These are phyloP conservation scores for Hirsutella minnesotensis DNA, from an alignment of 2,329 filamentous ascomycete genomes.

Conservation along the genomic window DNA sequence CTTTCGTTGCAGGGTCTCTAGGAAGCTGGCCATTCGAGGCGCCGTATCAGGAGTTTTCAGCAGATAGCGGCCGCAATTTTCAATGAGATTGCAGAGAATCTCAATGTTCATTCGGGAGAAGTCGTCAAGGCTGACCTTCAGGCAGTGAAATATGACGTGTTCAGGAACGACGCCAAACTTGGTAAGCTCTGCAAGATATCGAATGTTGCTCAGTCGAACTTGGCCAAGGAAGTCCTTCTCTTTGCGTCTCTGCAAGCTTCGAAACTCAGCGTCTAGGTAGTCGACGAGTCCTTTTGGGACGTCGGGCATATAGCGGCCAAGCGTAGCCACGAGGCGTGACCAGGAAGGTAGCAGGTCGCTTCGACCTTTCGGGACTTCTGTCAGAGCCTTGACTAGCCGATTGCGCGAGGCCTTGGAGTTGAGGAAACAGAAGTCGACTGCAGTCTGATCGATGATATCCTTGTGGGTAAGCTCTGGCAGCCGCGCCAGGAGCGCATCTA, in stretches of 20 bases:
- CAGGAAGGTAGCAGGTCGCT: constrained; percentile 85
- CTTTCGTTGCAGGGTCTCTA: constrained; percentile 91
- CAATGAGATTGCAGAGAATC: constrained; percentile 89
- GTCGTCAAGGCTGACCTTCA: constrained; percentile 94
- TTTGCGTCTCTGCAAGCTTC: constrained; percentile 90
- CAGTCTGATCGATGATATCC: constrained; percentile 81
- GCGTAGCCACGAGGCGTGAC: constrained; percentile 82
- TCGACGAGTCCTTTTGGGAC: constrained; percentile 84
- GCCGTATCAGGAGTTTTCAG: constrained; percentile 86
- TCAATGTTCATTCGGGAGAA: constrained; percentile 99
- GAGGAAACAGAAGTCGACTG: constrained; percentile 93
- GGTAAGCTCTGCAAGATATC: constrained; percentile 94
- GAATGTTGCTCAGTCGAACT: constrained; percentile 84
- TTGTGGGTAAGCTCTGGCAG: constrained; percentile 89
- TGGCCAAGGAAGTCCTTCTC: constrained; percentile 96
- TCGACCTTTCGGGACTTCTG: constrained; percentile 88
- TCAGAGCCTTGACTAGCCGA: constrained; percentile 80
- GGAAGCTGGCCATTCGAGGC: constrained; percentile 83
- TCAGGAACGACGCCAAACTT: constrained; percentile 98
- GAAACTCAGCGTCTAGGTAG: constrained; percentile 91
- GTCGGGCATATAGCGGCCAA: constrained; percentile 89
- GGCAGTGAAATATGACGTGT: constrained; percentile 96
- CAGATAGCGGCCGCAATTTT: constrained; percentile 92
- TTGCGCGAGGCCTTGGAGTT: constrained; percentile 98
- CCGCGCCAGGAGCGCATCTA: constrained; percentile 76